Base-by-base conservation (phyloP, 352 stramenopile species). In the Globisporangium orthogonon region DNA sequence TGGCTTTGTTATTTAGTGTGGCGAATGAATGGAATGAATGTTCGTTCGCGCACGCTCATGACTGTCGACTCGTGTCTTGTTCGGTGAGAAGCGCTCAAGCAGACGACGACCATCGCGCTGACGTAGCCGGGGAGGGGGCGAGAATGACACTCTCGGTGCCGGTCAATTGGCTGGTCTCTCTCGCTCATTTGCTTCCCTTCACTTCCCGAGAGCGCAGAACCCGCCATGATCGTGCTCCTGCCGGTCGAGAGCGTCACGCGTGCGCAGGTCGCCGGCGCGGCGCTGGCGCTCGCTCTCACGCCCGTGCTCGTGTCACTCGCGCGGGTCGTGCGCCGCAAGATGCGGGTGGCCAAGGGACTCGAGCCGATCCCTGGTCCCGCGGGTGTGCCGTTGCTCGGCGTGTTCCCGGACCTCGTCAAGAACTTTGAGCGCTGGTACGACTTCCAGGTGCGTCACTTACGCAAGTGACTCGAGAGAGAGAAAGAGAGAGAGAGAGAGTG, bases 391-490 rank as follows among this genome's bases (percentile, higher is more conserved):
- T 15, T 66, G 9, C 18, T 66, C 7, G 60, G 60, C 13, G 9
- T 58, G 11, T 50, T 66, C 9, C 60, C 45, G 2, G 49, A 57
- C 11, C 29, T 66, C 5, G 17, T 39, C 23, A 52, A 58, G 44
- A 62, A 64, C 44, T 11, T 59, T 5, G 18, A 58, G 28, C 60
- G 55, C 54, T 45, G 63, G 17, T 63, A 66, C 51, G 45, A 64
- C n/a, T 64, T 59, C 29, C 56, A 56, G 56, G 47, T 54, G 45
- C 11, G 40, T 44, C 28, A 46, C 40, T 46, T 3, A 7, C 4
- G 10, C n/a, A 15, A 46, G 40, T 17, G 40, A 5, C 2, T 15
- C 14, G 40, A 44, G 10, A 11, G 39, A 44, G 2, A 15, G 39
- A 44, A 3, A 15, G 23, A 23, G 23, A 23, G 23, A 23, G 23